Conservation (phyloP, 2,329 filamentous ascomycete genomes). For the Penicillium sp. region DNA sequence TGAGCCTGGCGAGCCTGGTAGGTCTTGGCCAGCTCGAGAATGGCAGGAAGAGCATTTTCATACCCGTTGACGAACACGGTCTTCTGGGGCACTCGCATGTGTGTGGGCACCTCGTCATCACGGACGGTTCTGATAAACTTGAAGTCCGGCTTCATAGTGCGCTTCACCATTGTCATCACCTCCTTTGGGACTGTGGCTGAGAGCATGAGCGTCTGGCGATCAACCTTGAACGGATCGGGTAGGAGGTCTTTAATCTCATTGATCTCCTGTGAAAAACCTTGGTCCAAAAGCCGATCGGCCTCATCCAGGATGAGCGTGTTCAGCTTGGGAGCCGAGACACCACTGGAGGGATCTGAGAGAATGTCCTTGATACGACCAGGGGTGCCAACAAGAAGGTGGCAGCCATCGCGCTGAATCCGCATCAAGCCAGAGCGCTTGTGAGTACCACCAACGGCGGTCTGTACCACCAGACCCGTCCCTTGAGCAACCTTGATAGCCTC, state of each 20-base stretch:
- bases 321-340: constrained; percentile 59
- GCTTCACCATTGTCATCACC: constrained; percentile 71
- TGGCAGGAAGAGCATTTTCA: constrained; percentile 67
- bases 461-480: constrained; percentile 62
- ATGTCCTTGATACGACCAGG: constrained; percentile 83
- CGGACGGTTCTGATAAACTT: constrained; percentile 86
- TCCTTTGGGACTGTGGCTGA: constrained; percentile 85
- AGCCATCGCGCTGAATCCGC: constrained; percentile 66
- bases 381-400: constrained; percentile 84
- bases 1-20: constrained; percentile 45
- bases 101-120: constrained; percentile 75
- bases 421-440: constrained; percentile 64
- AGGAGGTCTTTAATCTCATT: constrained; percentile 55
- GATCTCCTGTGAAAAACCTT: constrained; percentile 63
- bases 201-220: constrained; percentile 88
- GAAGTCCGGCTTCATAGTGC: constrained; percentile 74
- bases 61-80: constrained; percentile 61
- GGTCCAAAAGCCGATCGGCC: constrained; percentile 61
- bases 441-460: constrained; percentile 87
- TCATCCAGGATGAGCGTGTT: constrained; percentile 59
- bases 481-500: constrained; percentile 66
- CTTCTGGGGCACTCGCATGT: constrained; percentile 76
- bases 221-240: constrained; percentile 56
- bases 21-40: constrained; percentile 68
- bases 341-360: constrained; percentile 57